Conservation (phyloP, 73 alveolate species). For the Paramecium caudatum region DNA sequence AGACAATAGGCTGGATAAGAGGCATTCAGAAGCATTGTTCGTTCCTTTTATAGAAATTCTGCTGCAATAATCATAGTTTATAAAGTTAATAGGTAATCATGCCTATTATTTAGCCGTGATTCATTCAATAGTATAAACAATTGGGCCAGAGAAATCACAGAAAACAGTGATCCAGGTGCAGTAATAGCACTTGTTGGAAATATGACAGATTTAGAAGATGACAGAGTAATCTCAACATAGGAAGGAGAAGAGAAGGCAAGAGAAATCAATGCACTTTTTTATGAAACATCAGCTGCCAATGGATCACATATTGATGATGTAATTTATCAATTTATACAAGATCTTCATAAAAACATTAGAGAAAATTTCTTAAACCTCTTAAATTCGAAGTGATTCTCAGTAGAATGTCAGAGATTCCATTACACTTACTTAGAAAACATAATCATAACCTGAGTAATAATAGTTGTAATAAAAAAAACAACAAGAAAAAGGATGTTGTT, state of each 20-base stretch:
- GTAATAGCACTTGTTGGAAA: conserved; percentile 92
- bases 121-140: conserved; percentile 81
- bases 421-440: background rate
- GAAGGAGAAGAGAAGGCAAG: conserved; percentile 62
- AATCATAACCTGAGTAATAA: background rate
- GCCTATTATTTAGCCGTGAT: conserved; percentile 70
- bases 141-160: conserved; percentile 93
- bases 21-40: conserved; percentile 89
- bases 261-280: conserved; percentile 30
- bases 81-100: conserved; percentile 83
- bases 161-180: conserved; percentile 88
- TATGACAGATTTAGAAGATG: conserved; percentile 87
- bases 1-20: conserved; percentile 90
- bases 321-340: background rate
- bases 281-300: conserved; percentile 73
- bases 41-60: conserved; percentile 93
- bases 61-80: conserved; percentile 95
- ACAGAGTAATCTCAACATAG: conserved; percentile 17
- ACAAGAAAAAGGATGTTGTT: too few relatives aligned
- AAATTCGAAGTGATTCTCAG: conserved; percentile 5
- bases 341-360: background rate
- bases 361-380: background rate
- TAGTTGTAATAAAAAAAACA: background rate
- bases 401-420: conserved; percentile 31
- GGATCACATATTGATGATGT: conserved; percentile 64